Evolutionary conservation across 2,329 filamentous ascomycete genomes (phyloP).

Genomic region (Alternaria alternata): DNA sequence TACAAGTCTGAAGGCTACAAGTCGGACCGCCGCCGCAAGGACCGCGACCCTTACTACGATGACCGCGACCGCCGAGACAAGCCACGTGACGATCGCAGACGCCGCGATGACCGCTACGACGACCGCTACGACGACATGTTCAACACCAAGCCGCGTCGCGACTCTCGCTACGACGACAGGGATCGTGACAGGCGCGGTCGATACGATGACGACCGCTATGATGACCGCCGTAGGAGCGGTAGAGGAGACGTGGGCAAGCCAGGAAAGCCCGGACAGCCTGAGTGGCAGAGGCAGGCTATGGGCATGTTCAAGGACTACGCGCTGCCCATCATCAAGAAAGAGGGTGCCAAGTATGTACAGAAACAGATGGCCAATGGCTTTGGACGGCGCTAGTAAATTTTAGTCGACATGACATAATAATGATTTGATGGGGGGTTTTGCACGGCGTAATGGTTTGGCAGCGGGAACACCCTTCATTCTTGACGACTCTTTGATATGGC

Average conservation of each 20-base stretch:
- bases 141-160: slow-evolving; percentile 21
- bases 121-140: slow-evolving; percentile 33
- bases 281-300: slow-evolving; percentile 45
- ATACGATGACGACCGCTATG: slow-evolving; percentile 26
- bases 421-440: not conserved
- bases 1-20: slow-evolving; percentile 33
- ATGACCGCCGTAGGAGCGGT: slow-evolving; percentile 20
- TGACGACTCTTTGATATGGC: not conserved
- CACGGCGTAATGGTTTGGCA: not conserved
- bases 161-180: slow-evolving; percentile 24
- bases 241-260: slow-evolving; percentile 21
- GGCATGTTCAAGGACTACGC: slow-evolving; percentile 46
- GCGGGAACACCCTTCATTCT: not conserved
- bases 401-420: not conserved
- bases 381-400: slow-evolving; percentile 19
- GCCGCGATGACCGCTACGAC: slow-evolving; percentile 28
- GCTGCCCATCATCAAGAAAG: slow-evolving; percentile 44
- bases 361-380: slow-evolving; percentile 39
- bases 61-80: slow-evolving; percentile 28
- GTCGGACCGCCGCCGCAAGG: slow-evolving; percentile 14
- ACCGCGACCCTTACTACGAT: slow-evolving; percentile 13
- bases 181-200: slow-evolving; percentile 8
- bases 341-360: slow-evolving; percentile 42
- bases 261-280: slow-evolving; percentile 26
- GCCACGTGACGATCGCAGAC: slow-evolving; percentile 24